phyloP scores from a whole-genome alignment of 208 protist genomes.

The Trypanosoma cruzi region DNA sequence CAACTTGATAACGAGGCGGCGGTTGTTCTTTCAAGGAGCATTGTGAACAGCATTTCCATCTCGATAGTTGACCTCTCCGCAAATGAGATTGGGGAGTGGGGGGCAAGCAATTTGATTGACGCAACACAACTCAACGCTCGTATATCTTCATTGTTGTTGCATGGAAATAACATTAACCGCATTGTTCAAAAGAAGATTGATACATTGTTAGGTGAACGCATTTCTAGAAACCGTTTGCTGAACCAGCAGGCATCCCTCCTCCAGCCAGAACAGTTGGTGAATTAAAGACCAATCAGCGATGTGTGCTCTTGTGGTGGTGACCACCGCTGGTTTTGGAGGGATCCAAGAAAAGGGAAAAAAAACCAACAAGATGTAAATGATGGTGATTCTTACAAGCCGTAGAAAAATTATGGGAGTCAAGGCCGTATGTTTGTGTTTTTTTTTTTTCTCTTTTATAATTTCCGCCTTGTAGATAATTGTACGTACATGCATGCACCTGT shows the following conservation, averaged over 20 bases:
- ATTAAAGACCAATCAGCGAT: neutral
- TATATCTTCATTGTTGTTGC: conserved; percentile 60
- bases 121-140: conserved; percentile 68
- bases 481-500: no score
- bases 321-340: no score
- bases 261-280: conserved; percentile 9
- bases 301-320: no score
- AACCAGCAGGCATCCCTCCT: conserved; percentile 18
- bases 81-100: conserved; percentile 76
- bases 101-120: conserved; percentile 74
- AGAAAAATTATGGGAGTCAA: neutral
- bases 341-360: neutral
- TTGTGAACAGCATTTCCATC: conserved; percentile 64
- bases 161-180: conserved; percentile 83
- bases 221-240: conserved; percentile 59
- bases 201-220: conserved; percentile 70
- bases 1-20: conserved; percentile 82
- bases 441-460: neutral
- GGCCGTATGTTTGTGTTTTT: conserved; percentile 5
- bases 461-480: no score
- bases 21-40: conserved; percentile 60
- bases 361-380: neutral
- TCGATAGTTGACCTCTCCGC: conserved; percentile 63
- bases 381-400: neutral
- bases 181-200: conserved; percentile 86